These are phyloP conservation scores for Sordariomycetes sp. DNA, from an alignment of 2,329 filamentous ascomycete species.

Conservation along the genomic window DNA sequence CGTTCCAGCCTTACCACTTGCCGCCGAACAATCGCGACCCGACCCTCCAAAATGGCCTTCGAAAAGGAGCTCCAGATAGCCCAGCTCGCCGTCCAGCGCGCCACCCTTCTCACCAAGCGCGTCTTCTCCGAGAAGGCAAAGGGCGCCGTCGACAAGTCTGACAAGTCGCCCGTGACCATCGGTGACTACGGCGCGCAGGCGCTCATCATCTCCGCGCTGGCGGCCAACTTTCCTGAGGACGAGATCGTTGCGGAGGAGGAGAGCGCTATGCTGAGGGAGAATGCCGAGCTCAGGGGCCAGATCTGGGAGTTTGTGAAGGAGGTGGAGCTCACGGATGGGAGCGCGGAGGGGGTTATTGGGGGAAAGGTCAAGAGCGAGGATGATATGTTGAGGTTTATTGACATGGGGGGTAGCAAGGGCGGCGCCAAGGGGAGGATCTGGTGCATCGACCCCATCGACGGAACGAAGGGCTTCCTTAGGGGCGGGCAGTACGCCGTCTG, in stretches of 20 bases:
- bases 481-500: slow-evolving; percentile 97
- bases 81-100: slow-evolving; percentile 79
- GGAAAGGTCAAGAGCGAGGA: slow-evolving; percentile 58
- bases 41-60: slow-evolving; percentile 16
- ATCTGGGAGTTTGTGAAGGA: slow-evolving; percentile 71
- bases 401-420: slow-evolving; percentile 56
- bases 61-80: slow-evolving; percentile 69
- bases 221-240: slow-evolving; percentile 79
- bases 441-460: slow-evolving; percentile 95
- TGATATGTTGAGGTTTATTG: slow-evolving; percentile 53
- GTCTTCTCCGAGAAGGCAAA: slow-evolving; percentile 73
- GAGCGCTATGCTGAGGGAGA: slow-evolving; percentile 61
- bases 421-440: slow-evolving; percentile 71
- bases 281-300: slow-evolving; percentile 49
- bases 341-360: slow-evolving; percentile 49
- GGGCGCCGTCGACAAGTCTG: slow-evolving; percentile 77
- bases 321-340: slow-evolving; percentile 44
- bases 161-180: slow-evolving; percentile 93
- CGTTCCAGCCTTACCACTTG: not conserved
- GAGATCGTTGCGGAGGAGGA: slow-evolving; percentile 95
- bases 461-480: slow-evolving; percentile 91
- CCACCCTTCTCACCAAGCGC: slow-evolving; percentile 36
- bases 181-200: slow-evolving; percentile 97
- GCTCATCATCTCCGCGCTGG: slow-evolving; percentile 83
- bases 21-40: not conserved